phyloP scores from a whole-genome alignment of 2,329 filamentous ascomycete genomes.

The Xylaria sp. region DNA sequence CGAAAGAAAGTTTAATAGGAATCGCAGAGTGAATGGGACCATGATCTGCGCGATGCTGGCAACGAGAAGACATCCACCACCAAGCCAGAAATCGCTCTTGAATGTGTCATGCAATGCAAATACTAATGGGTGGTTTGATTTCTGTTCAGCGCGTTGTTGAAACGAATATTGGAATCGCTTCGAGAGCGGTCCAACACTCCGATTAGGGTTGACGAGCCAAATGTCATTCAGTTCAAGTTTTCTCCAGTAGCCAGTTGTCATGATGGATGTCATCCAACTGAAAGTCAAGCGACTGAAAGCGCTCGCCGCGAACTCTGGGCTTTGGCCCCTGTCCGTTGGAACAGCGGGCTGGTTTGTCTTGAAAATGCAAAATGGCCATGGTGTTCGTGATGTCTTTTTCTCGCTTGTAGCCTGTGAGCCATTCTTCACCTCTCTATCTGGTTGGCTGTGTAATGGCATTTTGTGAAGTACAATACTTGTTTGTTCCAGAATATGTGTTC shows the following conservation, averaged over 20 bases:
- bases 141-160: neutral
- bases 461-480: too few species aligned
- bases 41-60: neutral
- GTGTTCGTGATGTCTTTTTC: too few species aligned
- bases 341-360: too few species aligned
- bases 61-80: neutral
- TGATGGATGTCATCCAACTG: constrained; percentile 85
- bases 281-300: constrained; percentile 80
- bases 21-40: neutral
- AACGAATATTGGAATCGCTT: neutral
- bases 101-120: neutral
- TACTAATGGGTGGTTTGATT: neutral
- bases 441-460: too few species aligned
- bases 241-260: constrained; percentile 85
- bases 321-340: too few species aligned
- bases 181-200: constrained; percentile 49
- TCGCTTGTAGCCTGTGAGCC: too few species aligned
- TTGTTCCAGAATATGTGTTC: too few species aligned
- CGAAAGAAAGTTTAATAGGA: neutral
- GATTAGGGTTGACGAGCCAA: constrained; percentile 82
- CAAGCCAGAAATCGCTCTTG: neutral
- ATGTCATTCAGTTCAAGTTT: constrained; percentile 83
- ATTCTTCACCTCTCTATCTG: too few species aligned
- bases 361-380: too few species aligned
- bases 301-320: constrained; percentile 60